Evolutionary conservation across 2,329 filamentous ascomycete species (phyloP).

Genomic region (Diaporthe australafricana): DNA sequence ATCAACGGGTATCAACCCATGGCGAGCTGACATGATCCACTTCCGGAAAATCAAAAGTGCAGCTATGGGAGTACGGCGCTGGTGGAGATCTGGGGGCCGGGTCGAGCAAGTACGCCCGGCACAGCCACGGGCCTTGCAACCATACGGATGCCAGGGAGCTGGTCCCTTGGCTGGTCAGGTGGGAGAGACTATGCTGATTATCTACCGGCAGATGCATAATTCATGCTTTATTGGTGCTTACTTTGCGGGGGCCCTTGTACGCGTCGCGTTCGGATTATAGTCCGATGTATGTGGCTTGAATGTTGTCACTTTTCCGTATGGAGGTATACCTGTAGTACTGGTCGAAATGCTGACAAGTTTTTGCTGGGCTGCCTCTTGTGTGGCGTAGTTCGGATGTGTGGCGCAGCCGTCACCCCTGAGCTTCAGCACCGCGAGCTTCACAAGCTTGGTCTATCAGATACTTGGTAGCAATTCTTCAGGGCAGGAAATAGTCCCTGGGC

Average conservation of each 20-base stretch:
- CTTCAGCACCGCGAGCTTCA: background rate
- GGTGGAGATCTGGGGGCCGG: conserved; percentile 16
- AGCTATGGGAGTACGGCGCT: background rate
- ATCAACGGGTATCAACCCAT: background rate
- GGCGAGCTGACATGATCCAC: conserved; percentile 10
- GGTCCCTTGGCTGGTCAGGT: background rate
- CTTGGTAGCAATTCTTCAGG: background rate
- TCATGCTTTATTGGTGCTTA: conserved; percentile 10
- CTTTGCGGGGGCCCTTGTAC: background rate
- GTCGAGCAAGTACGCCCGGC: conserved; percentile 2
- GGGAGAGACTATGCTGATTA: no score
- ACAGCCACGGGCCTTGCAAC: conserved; percentile 5
- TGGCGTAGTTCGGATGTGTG: background rate
- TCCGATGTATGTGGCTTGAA: background rate
- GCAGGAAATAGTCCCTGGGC: background rate
- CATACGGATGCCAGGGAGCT: conserved; percentile 6
- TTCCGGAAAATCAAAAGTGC: no score
- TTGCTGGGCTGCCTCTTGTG: conserved; percentile 5
- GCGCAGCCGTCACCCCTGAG: background rate
- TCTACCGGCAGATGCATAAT: conserved; percentile 1
- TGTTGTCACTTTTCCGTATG: background rate
- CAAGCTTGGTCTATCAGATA: background rate
- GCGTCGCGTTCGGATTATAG: conserved; percentile 5
- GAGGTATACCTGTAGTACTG: no score
- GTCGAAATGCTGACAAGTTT: background rate